Percentiles rank a stretch among this genome's conserved stretches.
Evolutionary conservation across 768 basidiomycete genomes (phyloP).

Genomic region (Sarcodon sp.): DNA sequence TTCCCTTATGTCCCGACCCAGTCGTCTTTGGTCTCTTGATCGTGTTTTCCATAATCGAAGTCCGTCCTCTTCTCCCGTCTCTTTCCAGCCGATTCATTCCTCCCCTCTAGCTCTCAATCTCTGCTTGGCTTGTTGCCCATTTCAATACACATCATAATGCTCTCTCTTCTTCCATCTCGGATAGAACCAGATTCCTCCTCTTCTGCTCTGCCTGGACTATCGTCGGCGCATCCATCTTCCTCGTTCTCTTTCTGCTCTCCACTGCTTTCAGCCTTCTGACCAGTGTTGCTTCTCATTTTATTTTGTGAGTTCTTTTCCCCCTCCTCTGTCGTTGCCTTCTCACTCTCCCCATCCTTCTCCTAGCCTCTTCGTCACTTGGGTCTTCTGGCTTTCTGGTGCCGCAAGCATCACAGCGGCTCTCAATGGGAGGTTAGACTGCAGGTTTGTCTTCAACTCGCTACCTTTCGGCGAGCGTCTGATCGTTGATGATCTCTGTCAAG

Average conservation of each 20-base stretch:
- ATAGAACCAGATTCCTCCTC: conserved; percentile 53
- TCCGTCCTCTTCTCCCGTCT: conserved; percentile 12
- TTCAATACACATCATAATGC: conserved; percentile 48
- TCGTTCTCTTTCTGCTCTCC: conserved; percentile 39
- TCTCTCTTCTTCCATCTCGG: conserved; percentile 32
- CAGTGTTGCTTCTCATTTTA: conserved; percentile 48
- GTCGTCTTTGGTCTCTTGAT: conserved; percentile 42
- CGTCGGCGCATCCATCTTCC: conserved; percentile 35
- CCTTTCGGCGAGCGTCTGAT: background rate
- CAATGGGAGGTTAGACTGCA: conserved; percentile 62
- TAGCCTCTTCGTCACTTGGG: conserved; percentile 60
- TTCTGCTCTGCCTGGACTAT: conserved; percentile 70
- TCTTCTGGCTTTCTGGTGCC: conserved; percentile 67
- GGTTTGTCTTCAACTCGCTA: conserved; percentile 21
- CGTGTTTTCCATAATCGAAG: conserved; percentile 57
- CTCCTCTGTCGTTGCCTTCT: background rate
- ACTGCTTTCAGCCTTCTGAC: conserved; percentile 32
- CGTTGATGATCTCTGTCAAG: conserved; percentile 10
- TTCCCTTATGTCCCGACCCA: conserved; percentile 7
- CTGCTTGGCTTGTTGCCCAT: conserved; percentile 57
- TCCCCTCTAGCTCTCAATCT: conserved; percentile 40
- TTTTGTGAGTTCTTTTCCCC: conserved; percentile 35
- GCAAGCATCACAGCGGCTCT: conserved; percentile 54
- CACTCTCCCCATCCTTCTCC: background rate
- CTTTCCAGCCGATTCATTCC: background rate